Evolutionary conservation across 257 asterid species (phyloP), one percentile per base, ranked within the genome.

Genomic region (Solanum sejunctum): DNA sequence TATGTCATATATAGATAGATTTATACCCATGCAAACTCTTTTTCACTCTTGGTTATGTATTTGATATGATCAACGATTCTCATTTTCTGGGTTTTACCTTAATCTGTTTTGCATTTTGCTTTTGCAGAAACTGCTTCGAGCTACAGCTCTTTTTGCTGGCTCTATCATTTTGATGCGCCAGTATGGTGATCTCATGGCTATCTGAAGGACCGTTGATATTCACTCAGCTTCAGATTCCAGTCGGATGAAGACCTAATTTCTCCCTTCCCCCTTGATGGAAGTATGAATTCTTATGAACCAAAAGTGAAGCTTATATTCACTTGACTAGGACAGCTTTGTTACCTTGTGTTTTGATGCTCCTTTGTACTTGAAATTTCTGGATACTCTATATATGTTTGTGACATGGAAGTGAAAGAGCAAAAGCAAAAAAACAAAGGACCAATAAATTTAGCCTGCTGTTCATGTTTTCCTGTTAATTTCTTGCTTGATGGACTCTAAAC

Each of bases 121-220:
- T 12, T 56, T 89, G 89, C 98, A 96, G 99, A 96, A 94, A 90
- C 70, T 96, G 86, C 88, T 92, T n/a, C 92, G 98, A 9, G 98
- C 98, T 36, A 86, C 85, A 1, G 97, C 95, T 64, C 90, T 96
- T 23, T 96, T 96, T 88, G 98, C 93, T 80, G 98, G 98, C 47
- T 92, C 98, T 82, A 91, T 95, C 49, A 80, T 95, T 86, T 66
- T 95, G 28, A 94, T 95, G 98, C 94, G 98, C 88, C 87, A 92
- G 45, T 92, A 88, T 80, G 99, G 99, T 72, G 98, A 95, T 71
- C 67, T 93, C 86, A 95, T 95, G 99, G 94, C 95, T 85, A 87
- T 92, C 67, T 94, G 89, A 92, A 51, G 58, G 82, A 64, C 18
- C 47, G 49, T 26, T 63, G 39, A 49, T 72, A 32, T 67, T 63